phyloP scores from a whole-genome alignment of 108 stramenopile species.

The Discostella pseudostelligera region DNA sequence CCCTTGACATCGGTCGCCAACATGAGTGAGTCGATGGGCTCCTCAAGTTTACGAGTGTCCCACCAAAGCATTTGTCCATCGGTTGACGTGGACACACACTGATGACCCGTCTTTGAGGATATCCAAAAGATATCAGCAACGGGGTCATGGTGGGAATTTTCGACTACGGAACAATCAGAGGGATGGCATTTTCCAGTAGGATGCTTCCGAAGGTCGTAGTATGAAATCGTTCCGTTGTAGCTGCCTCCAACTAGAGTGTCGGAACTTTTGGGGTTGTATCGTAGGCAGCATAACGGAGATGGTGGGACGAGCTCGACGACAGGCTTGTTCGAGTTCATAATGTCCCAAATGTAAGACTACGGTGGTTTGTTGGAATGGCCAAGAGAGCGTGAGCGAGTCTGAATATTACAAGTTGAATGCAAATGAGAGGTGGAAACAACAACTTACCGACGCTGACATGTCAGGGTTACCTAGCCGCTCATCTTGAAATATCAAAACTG shows the following conservation, averaged over 20 bases:
- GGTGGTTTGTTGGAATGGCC: not conserved
- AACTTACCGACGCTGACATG: conserved; percentile 51
- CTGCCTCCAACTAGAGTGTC: conserved; percentile 81
- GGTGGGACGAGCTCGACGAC: conserved; percentile 75
- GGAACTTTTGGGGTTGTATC: conserved; percentile 82
- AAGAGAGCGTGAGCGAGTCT: not conserved
- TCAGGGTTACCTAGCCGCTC: conserved; percentile 52
- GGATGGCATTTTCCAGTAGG: conserved; percentile 61
- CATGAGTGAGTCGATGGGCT: conserved; percentile 68
- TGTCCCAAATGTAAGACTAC: conserved; percentile 87
- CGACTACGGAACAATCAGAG: conserved; percentile 68
- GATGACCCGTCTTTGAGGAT: conserved; percentile 85
- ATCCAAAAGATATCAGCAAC: conserved; percentile 90
- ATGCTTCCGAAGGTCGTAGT: conserved; percentile 71
- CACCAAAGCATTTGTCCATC: conserved; percentile 90
- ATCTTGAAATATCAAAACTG: conserved; percentile 83
- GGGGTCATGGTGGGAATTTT: conserved; percentile 89
- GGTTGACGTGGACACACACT: conserved; percentile 79
- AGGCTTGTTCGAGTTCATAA: conserved; percentile 86
- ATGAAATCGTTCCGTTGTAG: conserved; percentile 86
- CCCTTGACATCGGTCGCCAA: conserved; percentile 68
- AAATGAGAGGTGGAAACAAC: not conserved
- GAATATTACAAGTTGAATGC: conserved; percentile 8
- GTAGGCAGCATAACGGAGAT: conserved; percentile 78
- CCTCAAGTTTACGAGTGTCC: conserved; percentile 82